phyloP scores from a whole-genome alignment of 768 basidiomycete species.

The Hemileccinum rubropunctum region DNA sequence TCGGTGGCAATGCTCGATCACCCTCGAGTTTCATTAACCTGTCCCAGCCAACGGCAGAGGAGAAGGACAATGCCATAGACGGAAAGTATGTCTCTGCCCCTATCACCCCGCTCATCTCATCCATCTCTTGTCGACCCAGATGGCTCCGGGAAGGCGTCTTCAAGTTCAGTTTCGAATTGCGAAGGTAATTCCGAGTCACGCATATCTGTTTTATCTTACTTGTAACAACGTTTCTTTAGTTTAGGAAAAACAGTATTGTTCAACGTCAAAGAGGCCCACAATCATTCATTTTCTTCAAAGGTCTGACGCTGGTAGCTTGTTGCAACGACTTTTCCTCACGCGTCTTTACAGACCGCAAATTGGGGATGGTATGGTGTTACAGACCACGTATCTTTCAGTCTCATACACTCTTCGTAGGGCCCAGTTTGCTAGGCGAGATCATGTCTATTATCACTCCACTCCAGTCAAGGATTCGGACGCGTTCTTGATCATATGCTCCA shows the following conservation, averaged over 20 bases:
- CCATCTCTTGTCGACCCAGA: slow-evolving; percentile 35
- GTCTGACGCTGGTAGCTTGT: slow-evolving; percentile 26
- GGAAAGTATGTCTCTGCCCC: slow-evolving; percentile 45
- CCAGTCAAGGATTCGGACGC: slow-evolving; percentile 58
- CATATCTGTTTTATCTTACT: not conserved
- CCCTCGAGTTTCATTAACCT: slow-evolving; percentile 4
- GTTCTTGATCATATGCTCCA: slow-evolving; percentile 75
- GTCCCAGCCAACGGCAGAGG: slow-evolving; percentile 68
- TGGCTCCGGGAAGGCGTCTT: slow-evolving; percentile 86
- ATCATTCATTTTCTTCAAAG: slow-evolving; percentile 79
- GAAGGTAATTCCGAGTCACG: slow-evolving; percentile 50
- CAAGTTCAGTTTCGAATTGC: slow-evolving; percentile 82
- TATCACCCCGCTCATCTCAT: not conserved
- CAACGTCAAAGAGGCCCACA: slow-evolving; percentile 74
- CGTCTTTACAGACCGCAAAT: slow-evolving; percentile 60
- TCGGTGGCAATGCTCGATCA: slow-evolving; percentile 32
- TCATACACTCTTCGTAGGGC: slow-evolving; percentile 45
- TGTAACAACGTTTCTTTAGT: slow-evolving; percentile 12
- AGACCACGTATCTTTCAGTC: not conserved
- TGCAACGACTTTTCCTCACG: slow-evolving; percentile 9
- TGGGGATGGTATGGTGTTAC: slow-evolving; percentile 70
- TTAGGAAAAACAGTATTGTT: slow-evolving; percentile 51
- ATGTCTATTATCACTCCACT: slow-evolving; percentile 57
- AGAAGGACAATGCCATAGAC: slow-evolving; percentile 63
- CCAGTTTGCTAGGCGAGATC: slow-evolving; percentile 75